phyloP scores from a whole-genome alignment of 495 filamentous ascomycete species.

The Sporormia fimetaria region DNA sequence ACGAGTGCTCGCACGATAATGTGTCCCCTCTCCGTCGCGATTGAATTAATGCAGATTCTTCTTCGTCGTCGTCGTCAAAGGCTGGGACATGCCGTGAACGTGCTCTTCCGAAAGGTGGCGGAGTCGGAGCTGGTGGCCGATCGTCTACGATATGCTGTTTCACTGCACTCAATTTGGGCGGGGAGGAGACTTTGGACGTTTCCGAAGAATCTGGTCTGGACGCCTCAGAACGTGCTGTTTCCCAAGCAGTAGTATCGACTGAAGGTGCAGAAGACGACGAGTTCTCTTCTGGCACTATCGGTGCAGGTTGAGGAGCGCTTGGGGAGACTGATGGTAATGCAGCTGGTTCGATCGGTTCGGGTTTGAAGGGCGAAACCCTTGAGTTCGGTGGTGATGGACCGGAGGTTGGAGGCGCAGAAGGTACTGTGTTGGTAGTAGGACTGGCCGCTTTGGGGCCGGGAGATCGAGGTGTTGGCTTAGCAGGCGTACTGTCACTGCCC shows the following conservation, averaged over 20 bases:
- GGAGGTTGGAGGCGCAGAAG: no score
- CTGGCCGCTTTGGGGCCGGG: no score
- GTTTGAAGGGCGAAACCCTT: no score
- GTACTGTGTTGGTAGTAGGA: no score
- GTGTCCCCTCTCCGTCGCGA: constrained; percentile 9
- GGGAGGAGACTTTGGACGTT: neutral
- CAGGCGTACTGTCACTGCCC: no score
- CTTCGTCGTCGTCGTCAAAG: constrained; percentile 14
- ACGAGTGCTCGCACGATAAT: constrained; percentile 7
- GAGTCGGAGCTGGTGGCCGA: constrained; percentile 18
- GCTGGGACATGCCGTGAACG: constrained; percentile 8
- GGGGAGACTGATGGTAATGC: no score
- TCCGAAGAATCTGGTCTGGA: neutral
- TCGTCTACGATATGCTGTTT: constrained; percentile 10
- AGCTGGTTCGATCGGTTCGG: no score
- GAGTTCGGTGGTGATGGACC: no score
- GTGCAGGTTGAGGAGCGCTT: neutral
- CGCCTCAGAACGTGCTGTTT: constrained; percentile 1
- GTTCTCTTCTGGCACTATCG: neutral
- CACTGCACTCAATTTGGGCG: constrained; percentile 2
- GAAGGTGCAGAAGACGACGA: no score
- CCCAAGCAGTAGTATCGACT: neutral
- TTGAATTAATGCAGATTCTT: constrained; percentile 12
- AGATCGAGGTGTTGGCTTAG: no score
- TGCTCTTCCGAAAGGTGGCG: constrained; percentile 8